phyloP scores from a whole-genome alignment of 306 rosid species.

The Rubus parviflorus region DNA sequence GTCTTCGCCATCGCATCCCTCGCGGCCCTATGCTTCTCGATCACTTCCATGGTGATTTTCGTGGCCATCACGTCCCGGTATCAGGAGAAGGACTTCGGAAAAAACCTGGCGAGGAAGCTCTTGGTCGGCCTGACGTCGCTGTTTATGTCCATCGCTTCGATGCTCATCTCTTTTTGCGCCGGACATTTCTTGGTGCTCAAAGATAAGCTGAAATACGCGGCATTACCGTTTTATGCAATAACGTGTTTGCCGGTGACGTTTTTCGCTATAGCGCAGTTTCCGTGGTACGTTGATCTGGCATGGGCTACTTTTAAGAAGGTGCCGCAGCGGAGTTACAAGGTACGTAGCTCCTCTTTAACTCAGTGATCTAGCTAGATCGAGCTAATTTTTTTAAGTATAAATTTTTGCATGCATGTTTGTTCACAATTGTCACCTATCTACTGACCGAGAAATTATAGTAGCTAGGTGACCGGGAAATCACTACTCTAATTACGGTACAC shows the following conservation, averaged over 20 bases:
- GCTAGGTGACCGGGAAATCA: too few species aligned
- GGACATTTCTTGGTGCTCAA: constrained; percentile 45
- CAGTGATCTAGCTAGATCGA: too few species aligned
- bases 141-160: constrained; percentile 43
- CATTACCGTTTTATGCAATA: constrained; percentile 33
- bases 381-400: too few species aligned
- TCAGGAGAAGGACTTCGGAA: constrained; percentile 39
- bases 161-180: constrained; percentile 47
- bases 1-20: constrained; percentile 40
- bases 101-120: constrained; percentile 41
- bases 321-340: neutral
- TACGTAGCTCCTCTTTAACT: constrained; percentile 39
- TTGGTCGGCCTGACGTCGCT: constrained; percentile 43
- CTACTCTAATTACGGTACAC: too few species aligned
- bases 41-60: constrained; percentile 50
- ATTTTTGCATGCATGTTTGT: too few species aligned
- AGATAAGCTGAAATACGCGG: constrained; percentile 23
- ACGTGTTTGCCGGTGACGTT: constrained; percentile 43
- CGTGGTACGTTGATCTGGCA: constrained; percentile 44
- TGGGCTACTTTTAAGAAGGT: constrained; percentile 28
- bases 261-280: constrained; percentile 48
- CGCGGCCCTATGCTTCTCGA: constrained; percentile 48
- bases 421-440: too few species aligned
- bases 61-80: constrained; percentile 50
- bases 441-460: too few species aligned